Conservation (phyloP, 1,284 basidiomycete genomes). For the Malassezia sympodialis region DNA sequence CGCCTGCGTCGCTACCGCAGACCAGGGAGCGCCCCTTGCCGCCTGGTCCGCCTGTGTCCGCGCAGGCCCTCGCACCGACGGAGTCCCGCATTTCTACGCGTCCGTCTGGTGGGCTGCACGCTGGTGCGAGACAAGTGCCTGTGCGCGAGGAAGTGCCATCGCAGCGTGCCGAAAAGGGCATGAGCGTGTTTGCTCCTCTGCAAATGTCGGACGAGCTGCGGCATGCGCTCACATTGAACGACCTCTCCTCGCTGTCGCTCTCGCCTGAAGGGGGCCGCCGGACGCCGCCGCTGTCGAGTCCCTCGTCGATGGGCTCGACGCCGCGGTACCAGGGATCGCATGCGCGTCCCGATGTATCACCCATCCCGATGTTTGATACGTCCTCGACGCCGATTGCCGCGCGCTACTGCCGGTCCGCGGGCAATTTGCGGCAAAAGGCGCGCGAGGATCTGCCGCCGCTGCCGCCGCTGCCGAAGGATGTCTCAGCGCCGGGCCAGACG, state of each 20-base stretch:
- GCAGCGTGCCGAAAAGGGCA: conserved; percentile 9
- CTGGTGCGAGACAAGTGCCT: not conserved
- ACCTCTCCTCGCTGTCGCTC: not conserved
- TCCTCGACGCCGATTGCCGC: conserved; percentile 14
- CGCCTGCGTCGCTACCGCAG: not conserved
- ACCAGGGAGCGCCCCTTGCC: not conserved
- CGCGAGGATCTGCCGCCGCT: conserved; percentile 11
- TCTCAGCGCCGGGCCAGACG: not conserved
- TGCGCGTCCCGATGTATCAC: not conserved
- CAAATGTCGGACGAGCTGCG: conserved; percentile 10
- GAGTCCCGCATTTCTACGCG: not conserved
- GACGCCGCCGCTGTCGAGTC: conserved; percentile 17
- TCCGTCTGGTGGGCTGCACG: not conserved
- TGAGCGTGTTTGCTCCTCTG: conserved; percentile 17
- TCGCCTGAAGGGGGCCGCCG: not conserved
- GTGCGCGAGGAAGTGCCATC: not conserved
- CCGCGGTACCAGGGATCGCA: not conserved
- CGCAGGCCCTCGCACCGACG: not conserved
- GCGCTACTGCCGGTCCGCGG: conserved; percentile 14
- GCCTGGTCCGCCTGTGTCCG: not conserved
- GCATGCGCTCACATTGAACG: not conserved
- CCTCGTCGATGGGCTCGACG: conserved; percentile 14
- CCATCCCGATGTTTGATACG: not conserved
- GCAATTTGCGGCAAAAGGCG: conserved; percentile 13
- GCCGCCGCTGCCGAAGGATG: conserved; percentile 6